Conservation (phyloP, 208 protist genomes). For the Trypanosoma platydactyli region DNA sequence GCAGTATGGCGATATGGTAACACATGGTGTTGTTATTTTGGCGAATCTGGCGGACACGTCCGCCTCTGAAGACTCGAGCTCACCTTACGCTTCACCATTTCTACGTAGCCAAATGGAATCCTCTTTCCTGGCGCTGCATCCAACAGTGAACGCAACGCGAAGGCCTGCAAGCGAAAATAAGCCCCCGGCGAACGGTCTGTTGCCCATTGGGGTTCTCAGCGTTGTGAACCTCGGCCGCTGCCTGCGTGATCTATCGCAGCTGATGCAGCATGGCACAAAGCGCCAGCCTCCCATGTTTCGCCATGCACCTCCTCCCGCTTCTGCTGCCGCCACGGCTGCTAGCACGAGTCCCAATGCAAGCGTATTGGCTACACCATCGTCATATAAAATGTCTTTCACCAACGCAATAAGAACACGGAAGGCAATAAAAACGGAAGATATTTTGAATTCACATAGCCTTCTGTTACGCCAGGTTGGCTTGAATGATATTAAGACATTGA, state of each 20-base stretch:
- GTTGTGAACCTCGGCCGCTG: conserved; percentile 16
- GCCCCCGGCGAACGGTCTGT: conserved; percentile 1
- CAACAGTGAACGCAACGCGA: neutral
- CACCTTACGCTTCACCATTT: neutral
- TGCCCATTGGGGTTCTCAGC: conserved; percentile 41
- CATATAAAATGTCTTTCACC: neutral
- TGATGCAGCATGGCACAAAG: neutral
- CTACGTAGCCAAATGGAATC: neutral
- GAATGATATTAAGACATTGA: conserved; percentile 4
- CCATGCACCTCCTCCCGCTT: neutral
- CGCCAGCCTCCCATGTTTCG: conserved; percentile 11
- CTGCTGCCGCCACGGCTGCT: neutral
- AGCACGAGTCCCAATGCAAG: neutral
- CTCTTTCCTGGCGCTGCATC: neutral
- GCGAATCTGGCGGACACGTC: neutral
- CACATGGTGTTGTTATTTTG: conserved; percentile 43
- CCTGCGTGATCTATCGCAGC: neutral
- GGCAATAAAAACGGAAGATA: neutral
- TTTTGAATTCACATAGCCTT: neutral
- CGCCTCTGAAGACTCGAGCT: neutral
- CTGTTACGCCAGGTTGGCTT: neutral
- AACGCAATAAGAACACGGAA: too few species aligned
- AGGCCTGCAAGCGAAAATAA: neutral
- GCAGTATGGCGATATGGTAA: conserved; percentile 43
- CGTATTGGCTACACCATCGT: neutral